Percentiles rank a stretch among this genome's conserved stretches.
These are phyloP conservation scores for Zizania palustris DNA, from an alignment of 202 grass and related monocot genomes.

Conservation along the genomic window DNA sequence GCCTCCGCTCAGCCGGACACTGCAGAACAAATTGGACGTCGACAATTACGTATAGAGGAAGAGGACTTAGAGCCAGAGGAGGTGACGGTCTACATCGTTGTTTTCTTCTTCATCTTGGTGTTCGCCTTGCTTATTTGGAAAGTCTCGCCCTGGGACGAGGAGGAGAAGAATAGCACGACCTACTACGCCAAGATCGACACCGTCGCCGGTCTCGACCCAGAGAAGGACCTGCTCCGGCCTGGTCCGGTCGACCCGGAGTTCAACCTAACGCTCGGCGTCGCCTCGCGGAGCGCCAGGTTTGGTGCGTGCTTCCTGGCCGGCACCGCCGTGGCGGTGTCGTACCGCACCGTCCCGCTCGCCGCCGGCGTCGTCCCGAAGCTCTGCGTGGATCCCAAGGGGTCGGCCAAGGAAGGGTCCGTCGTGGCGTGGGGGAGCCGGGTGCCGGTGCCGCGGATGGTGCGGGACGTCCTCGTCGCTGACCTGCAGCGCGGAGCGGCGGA, in stretches of 20 bases:
- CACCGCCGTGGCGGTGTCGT: neutral
- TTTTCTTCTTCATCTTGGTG: neutral
- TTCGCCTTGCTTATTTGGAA: neutral
- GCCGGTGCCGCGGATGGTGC: neutral
- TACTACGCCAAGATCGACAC: slow-evolving; percentile 8
- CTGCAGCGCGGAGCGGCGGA: neutral
- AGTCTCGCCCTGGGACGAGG: too few species aligned
- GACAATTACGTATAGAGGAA: too few species aligned
- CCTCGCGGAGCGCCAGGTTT: neutral
- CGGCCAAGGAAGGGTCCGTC: neutral
- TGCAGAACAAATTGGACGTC: too few species aligned
- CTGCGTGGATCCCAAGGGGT: neutral
- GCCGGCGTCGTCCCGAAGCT: neutral
- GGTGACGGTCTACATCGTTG: too few species aligned
- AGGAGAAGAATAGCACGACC: neutral
- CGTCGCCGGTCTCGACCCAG: slow-evolving; percentile 13
- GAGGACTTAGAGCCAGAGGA: too few species aligned
- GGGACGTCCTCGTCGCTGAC: neutral
- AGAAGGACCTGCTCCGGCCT: neutral
- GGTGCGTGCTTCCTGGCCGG: neutral
- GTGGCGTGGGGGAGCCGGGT: neutral
- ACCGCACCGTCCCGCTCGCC: neutral
- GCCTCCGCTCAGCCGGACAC: too few species aligned
- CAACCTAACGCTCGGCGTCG: slow-evolving; percentile 1
- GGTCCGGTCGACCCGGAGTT: neutral